Evolutionary conservation across 2,329 filamentous ascomycete genomes (phyloP), one percentile per base, ranked within the genome.

Genomic region (Fusarium clavum): DNA sequence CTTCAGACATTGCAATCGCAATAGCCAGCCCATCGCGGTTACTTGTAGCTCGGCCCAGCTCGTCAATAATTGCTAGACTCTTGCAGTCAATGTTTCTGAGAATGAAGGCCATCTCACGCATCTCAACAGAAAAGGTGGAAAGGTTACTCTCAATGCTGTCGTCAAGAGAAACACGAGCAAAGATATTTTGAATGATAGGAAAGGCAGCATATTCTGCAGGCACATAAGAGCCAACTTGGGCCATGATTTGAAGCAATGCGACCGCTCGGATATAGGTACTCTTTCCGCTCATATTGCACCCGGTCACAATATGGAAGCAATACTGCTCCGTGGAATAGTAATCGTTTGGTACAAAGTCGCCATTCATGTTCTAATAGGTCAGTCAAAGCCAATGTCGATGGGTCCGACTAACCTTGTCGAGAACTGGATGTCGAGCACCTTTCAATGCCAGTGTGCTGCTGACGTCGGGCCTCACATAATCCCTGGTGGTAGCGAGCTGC

Each of bases 201-300:
- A 98, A 92, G 0, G 90, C 89, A 0, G 94, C 96, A 75, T 93
- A 96, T 30, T 90, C 85, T 0, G 94, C 95, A 1, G 96, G 96
- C 2, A 98, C 91, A 77, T 97, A 98, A 73, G 90, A 92, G 5
- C 94, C 95, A 54, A 98, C 90, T 75, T 99, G 96, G 1, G 94
- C 94, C 94, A 99, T 98, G 61, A 99, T 90, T 46, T 92, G 89
- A 76, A 97, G 88, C 32, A 99, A 83, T 1, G 95, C 93, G 25
- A 97, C 85, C 3, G 92, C 91, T 52, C 94, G 90, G 67, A 98
- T 97, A 76, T 98, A 98, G 0, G 94, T 99, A 69, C 92, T 97
- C 79, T 98, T 99, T 1, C 94, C 96, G 73, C 94, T 97, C 96
- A 99, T 99, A 74, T 99, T 99, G 78, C 93, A 97, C 6, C 96